Evolutionary conservation across 2,329 filamentous ascomycete genomes (phyloP).

Genomic region (Diaporthe australafricana): DNA sequence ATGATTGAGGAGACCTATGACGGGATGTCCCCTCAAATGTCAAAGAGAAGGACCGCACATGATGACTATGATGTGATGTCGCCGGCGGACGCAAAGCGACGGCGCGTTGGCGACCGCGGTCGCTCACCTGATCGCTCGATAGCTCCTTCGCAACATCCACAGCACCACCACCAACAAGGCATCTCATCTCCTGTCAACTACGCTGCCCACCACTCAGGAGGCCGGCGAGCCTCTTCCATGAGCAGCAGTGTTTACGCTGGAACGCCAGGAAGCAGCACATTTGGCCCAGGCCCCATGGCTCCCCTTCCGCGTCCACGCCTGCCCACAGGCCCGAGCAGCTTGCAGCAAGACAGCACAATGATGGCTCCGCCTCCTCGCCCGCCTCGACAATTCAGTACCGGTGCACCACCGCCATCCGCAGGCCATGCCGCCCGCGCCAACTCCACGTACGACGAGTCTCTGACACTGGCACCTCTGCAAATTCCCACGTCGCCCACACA

Average conservation of each 20-base stretch:
- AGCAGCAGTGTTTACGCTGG: conserved; percentile 30
- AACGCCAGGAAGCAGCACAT: conserved; percentile 16
- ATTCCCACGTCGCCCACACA: conserved; percentile 49
- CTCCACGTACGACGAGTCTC: conserved; percentile 64
- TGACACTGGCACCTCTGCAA: conserved; percentile 65
- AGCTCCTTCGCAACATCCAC: conserved; percentile 21
- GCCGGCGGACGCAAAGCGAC: conserved; percentile 49
- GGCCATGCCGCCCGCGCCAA: conserved; percentile 43
- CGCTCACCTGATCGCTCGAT: conserved; percentile 38
- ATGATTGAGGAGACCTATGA: conserved; percentile 35
- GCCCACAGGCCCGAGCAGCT: conserved; percentile 18
- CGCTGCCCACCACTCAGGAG: conserved; percentile 28
- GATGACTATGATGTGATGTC: conserved; percentile 47
- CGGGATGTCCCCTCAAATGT: conserved; percentile 18
- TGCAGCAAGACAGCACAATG: conserved; percentile 50
- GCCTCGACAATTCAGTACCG: conserved; percentile 45
- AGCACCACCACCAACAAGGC: conserved; percentile 26
- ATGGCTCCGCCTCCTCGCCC: conserved; percentile 65
- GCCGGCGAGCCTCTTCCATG: conserved; percentile 31
- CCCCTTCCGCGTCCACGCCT: conserved; percentile 34
- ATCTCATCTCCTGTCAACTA: conserved; percentile 29
- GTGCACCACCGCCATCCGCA: conserved; percentile 48
- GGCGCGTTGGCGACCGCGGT: conserved; percentile 46
- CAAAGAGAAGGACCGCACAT: conserved; percentile 26
- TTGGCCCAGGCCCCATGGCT: conserved; percentile 26